phyloP scores from a whole-genome alignment of 2,329 filamentous ascomycete genomes.

The Periglandula ipomoeae region DNA sequence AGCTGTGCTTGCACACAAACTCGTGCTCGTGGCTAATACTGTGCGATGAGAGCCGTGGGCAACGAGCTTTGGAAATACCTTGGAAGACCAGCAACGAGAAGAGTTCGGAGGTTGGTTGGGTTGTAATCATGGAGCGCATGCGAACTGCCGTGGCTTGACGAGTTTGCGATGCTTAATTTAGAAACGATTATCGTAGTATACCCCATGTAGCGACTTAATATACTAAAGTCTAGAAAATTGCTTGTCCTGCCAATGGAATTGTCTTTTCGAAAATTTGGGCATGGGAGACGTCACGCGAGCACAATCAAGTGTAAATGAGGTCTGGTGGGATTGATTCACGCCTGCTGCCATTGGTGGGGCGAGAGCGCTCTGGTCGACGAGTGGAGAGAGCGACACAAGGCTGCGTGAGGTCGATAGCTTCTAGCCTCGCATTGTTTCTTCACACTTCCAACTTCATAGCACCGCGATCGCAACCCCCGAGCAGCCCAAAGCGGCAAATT shows the following conservation, averaged over 20 bases:
- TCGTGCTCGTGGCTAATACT: background rate
- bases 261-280: too few relatives aligned
- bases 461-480: background rate
- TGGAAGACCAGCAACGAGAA: too few relatives aligned
- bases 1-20: background rate
- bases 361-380: background rate
- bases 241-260: too few relatives aligned
- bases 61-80: too few relatives aligned
- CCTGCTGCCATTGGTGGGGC: background rate
- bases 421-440: background rate
- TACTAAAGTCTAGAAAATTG: constrained; percentile 5
- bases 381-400: constrained; percentile 1
- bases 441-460: background rate
- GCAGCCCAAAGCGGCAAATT: background rate
- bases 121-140: background rate
- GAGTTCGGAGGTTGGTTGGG: too few relatives aligned
- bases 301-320: too few relatives aligned
- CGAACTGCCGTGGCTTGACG: background rate
- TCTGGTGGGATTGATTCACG: background rate
- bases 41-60: background rate
- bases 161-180: background rate
- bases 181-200: constrained; percentile 7
- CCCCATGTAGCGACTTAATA: constrained; percentile 9
- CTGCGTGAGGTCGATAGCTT: background rate
- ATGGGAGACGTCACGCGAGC: too few relatives aligned